Evolutionary conservation across 345 rosid genomes (phyloP).

Genomic region (Lenwebbia sp.): DNA sequence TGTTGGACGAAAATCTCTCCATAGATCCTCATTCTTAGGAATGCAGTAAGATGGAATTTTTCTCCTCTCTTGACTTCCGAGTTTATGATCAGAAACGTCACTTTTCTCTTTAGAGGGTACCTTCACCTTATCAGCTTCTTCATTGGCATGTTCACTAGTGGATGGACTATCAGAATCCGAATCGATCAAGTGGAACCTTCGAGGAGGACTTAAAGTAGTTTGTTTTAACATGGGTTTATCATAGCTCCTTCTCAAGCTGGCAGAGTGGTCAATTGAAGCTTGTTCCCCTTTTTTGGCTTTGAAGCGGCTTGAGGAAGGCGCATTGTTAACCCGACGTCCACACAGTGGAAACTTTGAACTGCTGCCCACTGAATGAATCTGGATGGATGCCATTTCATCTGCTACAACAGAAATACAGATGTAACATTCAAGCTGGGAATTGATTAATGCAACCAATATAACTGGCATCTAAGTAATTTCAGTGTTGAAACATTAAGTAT

Average conservation of each 20-base stretch:
- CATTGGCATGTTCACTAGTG: constrained; percentile 4
- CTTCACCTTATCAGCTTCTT: constrained; percentile 16
- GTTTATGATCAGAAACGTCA: neutral
- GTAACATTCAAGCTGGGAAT: neutral
- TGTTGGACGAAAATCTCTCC: constrained; percentile 53
- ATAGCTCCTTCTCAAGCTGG: constrained; percentile 20
- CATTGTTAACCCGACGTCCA: constrained; percentile 26
- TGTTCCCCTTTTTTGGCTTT: constrained; percentile 17
- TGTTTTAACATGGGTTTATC: constrained; percentile 32
- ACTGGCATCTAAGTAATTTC: neutral
- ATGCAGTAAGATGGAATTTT: constrained; percentile 2
- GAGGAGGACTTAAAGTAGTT: constrained; percentile 59
- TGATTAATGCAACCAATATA: neutral
- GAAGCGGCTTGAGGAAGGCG: constrained; percentile 21
- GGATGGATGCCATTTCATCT: constrained; percentile 28
- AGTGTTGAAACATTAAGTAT: neutral
- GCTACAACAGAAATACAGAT: constrained; percentile 9
- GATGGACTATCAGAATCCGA: constrained; percentile 65
- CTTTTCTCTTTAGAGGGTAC: constrained; percentile 13
- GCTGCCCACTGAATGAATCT: constrained; percentile 39
- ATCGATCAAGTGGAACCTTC: constrained; percentile 76
- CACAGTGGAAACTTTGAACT: constrained; percentile 54
- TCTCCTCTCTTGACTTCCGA: constrained; percentile 20
- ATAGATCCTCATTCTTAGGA: constrained; percentile 34
- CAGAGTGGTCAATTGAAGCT: constrained; percentile 29